A percentile compares a stretch with the other conserved stretches of the same genome.
Evolutionary conservation across 164 flowering plant species (phyloP).

Genomic region (Vitis rotundifolia): DNA sequence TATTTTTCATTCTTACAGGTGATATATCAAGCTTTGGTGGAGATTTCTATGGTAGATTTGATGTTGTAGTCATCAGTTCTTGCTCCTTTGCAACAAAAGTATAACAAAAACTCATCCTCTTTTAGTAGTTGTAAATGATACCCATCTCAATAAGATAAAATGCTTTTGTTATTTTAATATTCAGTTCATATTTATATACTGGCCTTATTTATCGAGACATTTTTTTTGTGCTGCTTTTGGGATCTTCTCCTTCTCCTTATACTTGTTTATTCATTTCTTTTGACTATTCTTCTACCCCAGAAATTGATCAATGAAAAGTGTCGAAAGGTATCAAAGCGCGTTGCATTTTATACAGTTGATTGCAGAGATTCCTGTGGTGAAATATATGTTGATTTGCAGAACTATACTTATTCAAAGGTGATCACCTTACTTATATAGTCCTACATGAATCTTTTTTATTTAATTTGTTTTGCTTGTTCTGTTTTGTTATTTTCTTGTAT

Average conservation of each 20-base stretch:
- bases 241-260: background rate
- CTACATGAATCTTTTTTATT: too few species aligned
- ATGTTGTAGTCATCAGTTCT: conserved; percentile 70
- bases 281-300: conserved; percentile 36
- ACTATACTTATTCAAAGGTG: conserved; percentile 72
- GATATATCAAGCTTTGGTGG: conserved; percentile 62
- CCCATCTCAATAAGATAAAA: too few species aligned
- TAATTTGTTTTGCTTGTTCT: conserved; percentile 1
- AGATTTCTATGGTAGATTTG: conserved; percentile 75
- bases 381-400: conserved; percentile 89
- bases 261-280: background rate
- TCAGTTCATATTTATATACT: too few species aligned
- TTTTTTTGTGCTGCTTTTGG: background rate
- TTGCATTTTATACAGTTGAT: conserved; percentile 85
- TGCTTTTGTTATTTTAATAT: too few species aligned
- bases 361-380: conserved; percentile 94
- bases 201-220: background rate
- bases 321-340: conserved; percentile 62
- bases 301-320: conserved; percentile 80
- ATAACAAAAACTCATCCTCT: conserved; percentile 8
- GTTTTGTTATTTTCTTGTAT: background rate
- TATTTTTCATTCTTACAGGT: conserved; percentile 46
- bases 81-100: conserved; percentile 72
- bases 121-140: too few species aligned
- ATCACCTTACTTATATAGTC: background rate